These are phyloP conservation scores for Thalia dealbata DNA, from an alignment of 176 grass and related monocot genomes.

Conservation along the genomic window DNA sequence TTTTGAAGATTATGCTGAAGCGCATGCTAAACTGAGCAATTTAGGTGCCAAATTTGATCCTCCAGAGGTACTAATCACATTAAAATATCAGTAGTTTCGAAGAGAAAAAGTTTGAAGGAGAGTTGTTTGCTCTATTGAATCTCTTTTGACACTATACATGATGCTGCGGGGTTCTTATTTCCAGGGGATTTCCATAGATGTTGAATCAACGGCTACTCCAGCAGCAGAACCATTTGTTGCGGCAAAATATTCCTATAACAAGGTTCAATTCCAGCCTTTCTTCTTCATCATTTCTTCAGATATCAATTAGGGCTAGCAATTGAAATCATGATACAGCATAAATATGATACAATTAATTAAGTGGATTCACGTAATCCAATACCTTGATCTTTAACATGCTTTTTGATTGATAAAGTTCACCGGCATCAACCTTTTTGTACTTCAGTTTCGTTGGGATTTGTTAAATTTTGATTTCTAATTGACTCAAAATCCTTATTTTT, in stretches of 20 bases:
- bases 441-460: too few relatives aligned
- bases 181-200: slow-evolving; percentile 67
- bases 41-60: slow-evolving; percentile 68
- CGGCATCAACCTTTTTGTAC: too few relatives aligned
- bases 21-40: slow-evolving; percentile 96
- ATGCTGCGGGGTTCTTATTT: slow-evolving; percentile 6
- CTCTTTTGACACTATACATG: neutral
- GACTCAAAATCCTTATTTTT: too few relatives aligned
- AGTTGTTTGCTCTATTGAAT: neutral
- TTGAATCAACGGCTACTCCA: slow-evolving; percentile 28
- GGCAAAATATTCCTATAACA: slow-evolving; percentile 40
- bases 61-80: slow-evolving; percentile 36
- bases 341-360: too few relatives aligned
- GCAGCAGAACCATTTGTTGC: slow-evolving; percentile 39
- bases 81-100: neutral
- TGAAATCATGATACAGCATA: too few relatives aligned
- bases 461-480: too few relatives aligned
- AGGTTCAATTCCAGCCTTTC: slow-evolving; percentile 22
- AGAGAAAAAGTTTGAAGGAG: neutral
- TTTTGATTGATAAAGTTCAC: too few relatives aligned
- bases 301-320: neutral
- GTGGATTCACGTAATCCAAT: too few relatives aligned
- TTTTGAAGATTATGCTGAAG: slow-evolving; percentile 80
- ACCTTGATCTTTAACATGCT: too few relatives aligned
- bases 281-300: neutral